Evolutionary conservation across 345 rosid species (phyloP), one percentile per base, ranked within the genome.

Genomic region (Balakata baccata): DNA sequence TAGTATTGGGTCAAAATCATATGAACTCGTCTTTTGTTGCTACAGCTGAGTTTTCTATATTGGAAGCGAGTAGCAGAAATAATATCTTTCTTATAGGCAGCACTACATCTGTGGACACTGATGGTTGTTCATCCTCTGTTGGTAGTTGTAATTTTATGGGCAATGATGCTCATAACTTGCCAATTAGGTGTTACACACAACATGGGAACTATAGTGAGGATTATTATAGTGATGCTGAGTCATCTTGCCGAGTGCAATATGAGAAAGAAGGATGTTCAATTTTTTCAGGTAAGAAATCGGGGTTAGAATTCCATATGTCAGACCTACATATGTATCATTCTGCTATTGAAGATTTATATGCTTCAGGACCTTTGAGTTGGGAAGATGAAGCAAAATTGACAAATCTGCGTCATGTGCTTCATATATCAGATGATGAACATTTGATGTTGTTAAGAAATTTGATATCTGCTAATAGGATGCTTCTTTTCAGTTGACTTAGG

Each of bases 381-480:
- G 86, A 81, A 60, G 80, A 76, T 34, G 84, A 84, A 52, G 70
- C 58, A 69, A 72, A 71, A 34, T 64, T 81, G 71, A 74, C 85
- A 58, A 76, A 72, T 70, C 78, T 78, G 29, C 77, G 75, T 17
- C 61, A 39, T 47, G 34, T 50, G 54, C 82, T 84, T 54, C 69
- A 74, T 74, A 81, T 78, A 68, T 83, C 84, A 25, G 64, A 78
- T 77, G 82, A 76, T 58, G 82, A 78, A 68, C 83, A 81, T 76
- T 75, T 81, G 82, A 77, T 38, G 73, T 53, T 61, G 62, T 6
- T 84, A 71, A 81, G 79, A 76, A 76, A 68, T 17, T 74, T 84
- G 74, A 74, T 76, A 54, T 71, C 84, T 77, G 64, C 70, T 72
- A 61, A 70, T 64, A 69, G 66, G 61, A 72, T 71, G 38, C 23